These are phyloP conservation scores for Phlebopus sp. DNA, from an alignment of 1,284 basidiomycete species.

Conservation along the genomic window DNA sequence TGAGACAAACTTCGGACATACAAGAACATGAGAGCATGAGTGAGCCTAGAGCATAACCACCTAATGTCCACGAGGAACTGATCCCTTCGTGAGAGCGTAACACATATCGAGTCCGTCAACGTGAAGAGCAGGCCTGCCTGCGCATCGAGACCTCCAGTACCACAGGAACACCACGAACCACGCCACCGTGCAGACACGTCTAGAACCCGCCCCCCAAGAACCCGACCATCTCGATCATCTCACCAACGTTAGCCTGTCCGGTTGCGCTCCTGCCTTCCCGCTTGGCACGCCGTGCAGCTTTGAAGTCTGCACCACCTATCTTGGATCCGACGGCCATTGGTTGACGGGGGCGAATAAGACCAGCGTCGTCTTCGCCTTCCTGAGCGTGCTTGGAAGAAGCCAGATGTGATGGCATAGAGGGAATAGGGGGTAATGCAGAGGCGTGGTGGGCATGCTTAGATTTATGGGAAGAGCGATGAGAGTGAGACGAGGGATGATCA, in stretches of 20 bases:
- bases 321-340: slow-evolving; percentile 25
- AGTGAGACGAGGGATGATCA: slow-evolving; percentile 13
- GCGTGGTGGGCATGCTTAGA: slow-evolving; percentile 16
- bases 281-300: slow-evolving; percentile 26
- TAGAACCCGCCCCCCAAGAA: slow-evolving; percentile 13
- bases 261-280: slow-evolving; percentile 17
- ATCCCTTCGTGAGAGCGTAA: too few species aligned
- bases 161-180: too few species aligned
- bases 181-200: too few species aligned
- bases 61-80: too few species aligned
- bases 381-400: not conserved
- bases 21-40: too few species aligned
- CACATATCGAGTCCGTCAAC: too few species aligned
- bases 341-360: slow-evolving; percentile 21
- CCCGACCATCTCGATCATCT: slow-evolving; percentile 30
- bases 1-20: too few species aligned
- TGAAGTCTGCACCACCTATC: slow-evolving; percentile 30
- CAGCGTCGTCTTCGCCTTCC: slow-evolving; percentile 10
- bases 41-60: too few species aligned
- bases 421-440: slow-evolving; percentile 24
- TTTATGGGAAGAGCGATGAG: slow-evolving; percentile 3
- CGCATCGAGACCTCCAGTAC: too few species aligned
- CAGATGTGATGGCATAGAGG: slow-evolving; percentile 17
- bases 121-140: too few species aligned
- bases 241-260: slow-evolving; percentile 17